phyloP scores from a whole-genome alignment of 106 monocot genomes.

The Hemerocallis citrina region DNA sequence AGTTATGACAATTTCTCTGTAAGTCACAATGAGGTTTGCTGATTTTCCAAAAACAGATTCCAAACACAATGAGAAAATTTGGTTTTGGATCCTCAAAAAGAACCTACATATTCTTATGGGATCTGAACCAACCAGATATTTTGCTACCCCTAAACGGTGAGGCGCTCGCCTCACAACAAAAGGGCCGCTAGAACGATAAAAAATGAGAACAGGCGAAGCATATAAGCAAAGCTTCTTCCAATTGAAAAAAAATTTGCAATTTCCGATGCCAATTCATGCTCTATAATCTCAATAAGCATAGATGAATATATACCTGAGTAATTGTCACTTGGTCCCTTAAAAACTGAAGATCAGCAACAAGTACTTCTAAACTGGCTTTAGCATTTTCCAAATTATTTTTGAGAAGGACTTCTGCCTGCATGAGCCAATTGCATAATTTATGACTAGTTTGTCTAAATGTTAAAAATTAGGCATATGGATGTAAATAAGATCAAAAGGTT shows the following conservation, averaged over 20 bases:
- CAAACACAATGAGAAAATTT: too few species aligned
- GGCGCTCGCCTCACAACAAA: too few species aligned
- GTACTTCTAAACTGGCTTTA: conserved; percentile 88
- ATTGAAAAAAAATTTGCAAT: background rate
- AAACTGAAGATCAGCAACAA: conserved; percentile 87
- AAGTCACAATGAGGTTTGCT: too few species aligned
- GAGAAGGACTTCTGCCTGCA: conserved; percentile 66
- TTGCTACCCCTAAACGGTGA: too few species aligned
- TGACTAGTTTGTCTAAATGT: background rate
- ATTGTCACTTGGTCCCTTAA: conserved; percentile 94
- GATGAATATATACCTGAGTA: conserved; percentile 53
- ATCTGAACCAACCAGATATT: too few species aligned
- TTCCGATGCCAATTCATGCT: background rate
- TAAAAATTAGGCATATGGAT: background rate
- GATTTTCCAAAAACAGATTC: too few species aligned
- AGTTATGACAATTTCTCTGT: too few species aligned
- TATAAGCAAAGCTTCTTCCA: background rate
- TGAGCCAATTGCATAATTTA: background rate
- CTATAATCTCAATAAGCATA: too few species aligned
- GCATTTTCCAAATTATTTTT: conserved; percentile 94
- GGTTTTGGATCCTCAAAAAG: too few species aligned
- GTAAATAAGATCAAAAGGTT: background rate
- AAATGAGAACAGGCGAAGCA: background rate
- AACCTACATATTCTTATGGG: too few species aligned
- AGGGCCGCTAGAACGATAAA: too few species aligned